These are phyloP conservation scores for Lecanosticta acicola DNA, from an alignment of 2,329 filamentous ascomycete species.

Conservation along the genomic window DNA sequence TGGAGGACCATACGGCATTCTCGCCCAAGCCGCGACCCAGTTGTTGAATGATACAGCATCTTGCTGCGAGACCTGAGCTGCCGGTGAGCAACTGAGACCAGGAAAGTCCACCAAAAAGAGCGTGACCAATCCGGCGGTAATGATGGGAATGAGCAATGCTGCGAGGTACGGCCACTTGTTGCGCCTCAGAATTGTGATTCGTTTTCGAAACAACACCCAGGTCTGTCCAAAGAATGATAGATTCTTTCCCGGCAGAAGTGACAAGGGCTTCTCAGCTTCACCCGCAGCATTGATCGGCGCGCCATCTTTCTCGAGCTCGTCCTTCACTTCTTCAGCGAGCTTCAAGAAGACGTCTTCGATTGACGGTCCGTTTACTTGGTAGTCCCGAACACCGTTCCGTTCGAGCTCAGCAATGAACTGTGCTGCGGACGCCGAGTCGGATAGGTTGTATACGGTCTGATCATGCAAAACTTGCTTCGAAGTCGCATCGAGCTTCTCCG, in stretches of 20 bases:
- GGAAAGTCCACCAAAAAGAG: conserved; percentile 62
- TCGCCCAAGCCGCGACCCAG: conserved; percentile 15
- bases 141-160: conserved; percentile 70
- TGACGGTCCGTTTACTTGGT: conserved; percentile 80
- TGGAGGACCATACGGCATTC: conserved; percentile 40
- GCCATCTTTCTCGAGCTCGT: conserved; percentile 40
- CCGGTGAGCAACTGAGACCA: conserved; percentile 45
- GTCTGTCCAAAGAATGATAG: conserved; percentile 67
- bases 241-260: conserved; percentile 61
- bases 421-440: conserved; percentile 64
- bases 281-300: conserved; percentile 9
- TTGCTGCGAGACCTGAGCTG: conserved; percentile 24
- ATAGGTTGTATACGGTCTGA: conserved; percentile 65
- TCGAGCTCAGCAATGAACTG: conserved; percentile 66
- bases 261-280: conserved; percentile 27
- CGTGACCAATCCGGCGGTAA: conserved; percentile 72
- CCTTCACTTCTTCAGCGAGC: conserved; percentile 71
- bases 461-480: conserved; percentile 55
- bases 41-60: conserved; percentile 20
- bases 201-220: conserved; percentile 69
- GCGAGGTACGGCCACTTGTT: conserved; percentile 72
- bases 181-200: conserved; percentile 67
- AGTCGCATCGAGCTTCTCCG: conserved; percentile 21
- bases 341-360: conserved; percentile 91
- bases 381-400: conserved; percentile 61